Percentiles rank a stretch among this genome's conserved stretches.
Conservation (phyloP, 1,284 basidiomycete genomes). For the Marasmius sp. region DNA sequence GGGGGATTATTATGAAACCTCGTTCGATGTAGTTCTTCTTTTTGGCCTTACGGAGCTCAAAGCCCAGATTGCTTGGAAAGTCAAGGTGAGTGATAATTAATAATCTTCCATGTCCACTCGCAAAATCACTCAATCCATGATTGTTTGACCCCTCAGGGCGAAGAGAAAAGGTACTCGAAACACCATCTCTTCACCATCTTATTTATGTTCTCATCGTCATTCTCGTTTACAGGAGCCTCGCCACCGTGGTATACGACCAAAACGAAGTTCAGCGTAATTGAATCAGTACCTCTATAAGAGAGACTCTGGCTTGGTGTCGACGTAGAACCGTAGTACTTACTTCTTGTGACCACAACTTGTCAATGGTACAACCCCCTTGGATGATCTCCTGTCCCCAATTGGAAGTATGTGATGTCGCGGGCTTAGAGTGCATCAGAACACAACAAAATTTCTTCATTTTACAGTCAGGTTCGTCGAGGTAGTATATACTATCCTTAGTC, state of each 20-base stretch:
- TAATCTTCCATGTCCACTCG: background rate
- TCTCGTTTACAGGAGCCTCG: background rate
- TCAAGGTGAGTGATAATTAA: background rate
- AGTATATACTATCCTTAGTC: too few species aligned
- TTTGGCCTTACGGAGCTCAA: conserved; percentile 14
- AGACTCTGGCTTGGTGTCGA: too few species aligned
- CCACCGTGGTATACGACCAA: background rate
- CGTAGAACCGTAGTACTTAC: too few species aligned
- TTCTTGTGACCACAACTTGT: too few species aligned
- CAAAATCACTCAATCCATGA: background rate
- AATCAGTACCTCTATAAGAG: too few species aligned
- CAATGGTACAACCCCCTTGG: too few species aligned
- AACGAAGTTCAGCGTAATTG: background rate
- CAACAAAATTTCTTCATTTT: too few species aligned
- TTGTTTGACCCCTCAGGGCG: background rate
- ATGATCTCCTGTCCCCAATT: too few species aligned
- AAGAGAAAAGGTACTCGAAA: background rate
- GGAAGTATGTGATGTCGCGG: too few species aligned
- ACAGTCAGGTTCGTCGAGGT: too few species aligned
- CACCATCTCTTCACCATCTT: background rate
- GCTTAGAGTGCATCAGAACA: too few species aligned
- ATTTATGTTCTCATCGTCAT: background rate
- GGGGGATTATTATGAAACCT: background rate
- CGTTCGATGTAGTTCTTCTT: conserved; percentile 9
- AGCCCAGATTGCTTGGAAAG: conserved; percentile 13